These are phyloP conservation scores for Wickerhamiella occidentalis DNA, from an alignment of 805 yeast species.

Conservation along the genomic window DNA sequence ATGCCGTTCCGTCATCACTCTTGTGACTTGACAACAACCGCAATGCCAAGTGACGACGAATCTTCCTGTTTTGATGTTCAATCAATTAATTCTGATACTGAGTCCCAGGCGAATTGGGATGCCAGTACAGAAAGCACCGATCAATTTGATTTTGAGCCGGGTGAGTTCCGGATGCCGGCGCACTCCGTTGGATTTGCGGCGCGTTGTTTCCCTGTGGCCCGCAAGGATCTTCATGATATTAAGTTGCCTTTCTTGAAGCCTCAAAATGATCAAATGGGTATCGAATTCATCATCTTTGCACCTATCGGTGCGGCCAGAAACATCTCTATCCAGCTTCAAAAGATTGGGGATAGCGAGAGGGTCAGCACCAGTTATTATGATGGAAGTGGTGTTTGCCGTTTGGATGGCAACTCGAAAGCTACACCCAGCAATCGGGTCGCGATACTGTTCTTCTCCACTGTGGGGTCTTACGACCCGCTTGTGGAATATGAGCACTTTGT, in stretches of 20 bases:
- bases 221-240: neutral
- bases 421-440: neutral
- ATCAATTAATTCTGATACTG: slow-evolving; percentile 2
- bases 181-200: neutral
- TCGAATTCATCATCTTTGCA: slow-evolving; percentile 4
- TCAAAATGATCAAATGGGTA: neutral
- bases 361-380: neutral
- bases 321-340: neutral
- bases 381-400: neutral
- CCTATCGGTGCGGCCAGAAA: neutral
- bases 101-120: slow-evolving; percentile 3
- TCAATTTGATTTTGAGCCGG: neutral
- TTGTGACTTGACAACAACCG: neutral
- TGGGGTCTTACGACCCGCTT: slow-evolving; percentile 1
- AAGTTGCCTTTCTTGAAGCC: neutral
- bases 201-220: neutral
- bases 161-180: slow-evolving; percentile 8
- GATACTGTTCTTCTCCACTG: slow-evolving; percentile 3
- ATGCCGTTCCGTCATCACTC: neutral
- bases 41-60: slow-evolving; percentile 9
- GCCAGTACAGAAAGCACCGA: neutral
- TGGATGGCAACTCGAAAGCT: neutral
- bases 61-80: neutral
- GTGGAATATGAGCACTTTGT: slow-evolving; percentile 1
- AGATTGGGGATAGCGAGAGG: neutral